Evolutionary conservation across 1,284 basidiomycete genomes (phyloP).

Genomic region (Leccinum pachyderme): DNA sequence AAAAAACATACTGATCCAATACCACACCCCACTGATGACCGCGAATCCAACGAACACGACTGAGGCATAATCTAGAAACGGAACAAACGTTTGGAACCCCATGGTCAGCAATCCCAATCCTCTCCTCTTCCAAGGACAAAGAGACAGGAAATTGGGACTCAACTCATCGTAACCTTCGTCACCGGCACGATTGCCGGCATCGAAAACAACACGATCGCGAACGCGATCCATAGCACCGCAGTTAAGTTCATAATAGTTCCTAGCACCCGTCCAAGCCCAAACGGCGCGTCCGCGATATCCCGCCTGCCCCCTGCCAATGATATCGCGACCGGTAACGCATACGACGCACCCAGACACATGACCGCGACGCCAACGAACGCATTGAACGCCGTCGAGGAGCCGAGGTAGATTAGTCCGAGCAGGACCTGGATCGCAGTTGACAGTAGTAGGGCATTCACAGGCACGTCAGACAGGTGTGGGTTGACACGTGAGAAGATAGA

Average conservation of each 20-base stretch:
- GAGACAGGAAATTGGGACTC: not conserved
- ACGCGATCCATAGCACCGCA: slow-evolving; percentile 48
- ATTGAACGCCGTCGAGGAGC: slow-evolving; percentile 55
- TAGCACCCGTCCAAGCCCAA: slow-evolving; percentile 38
- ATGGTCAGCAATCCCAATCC: not conserved
- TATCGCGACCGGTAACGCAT: slow-evolving; percentile 51
- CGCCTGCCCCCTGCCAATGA: slow-evolving; percentile 40
- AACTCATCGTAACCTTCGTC: slow-evolving; percentile 46
- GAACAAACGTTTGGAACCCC: not conserved
- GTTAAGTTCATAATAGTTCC: slow-evolving; percentile 42
- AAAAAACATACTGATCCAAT: slow-evolving; percentile 46
- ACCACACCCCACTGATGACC: slow-evolving; percentile 55
- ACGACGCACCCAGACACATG: slow-evolving; percentile 53
- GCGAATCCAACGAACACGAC: slow-evolving; percentile 63
- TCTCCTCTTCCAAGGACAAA: no score
- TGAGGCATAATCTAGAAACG: slow-evolving; percentile 51
- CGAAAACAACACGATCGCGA: slow-evolving; percentile 56
- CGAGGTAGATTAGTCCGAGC: slow-evolving; percentile 53
- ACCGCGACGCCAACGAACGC: slow-evolving; percentile 55
- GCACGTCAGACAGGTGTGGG: slow-evolving; percentile 40
- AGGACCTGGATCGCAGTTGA: slow-evolving; percentile 53
- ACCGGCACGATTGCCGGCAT: slow-evolving; percentile 56
- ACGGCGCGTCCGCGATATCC: slow-evolving; percentile 44
- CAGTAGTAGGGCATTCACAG: slow-evolving; percentile 57
- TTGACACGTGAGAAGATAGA: slow-evolving; percentile 49